Evolutionary conservation across 305 asterid genomes (phyloP), one percentile per base, ranked within the genome.

Genomic region (Plantago lanceolata): DNA sequence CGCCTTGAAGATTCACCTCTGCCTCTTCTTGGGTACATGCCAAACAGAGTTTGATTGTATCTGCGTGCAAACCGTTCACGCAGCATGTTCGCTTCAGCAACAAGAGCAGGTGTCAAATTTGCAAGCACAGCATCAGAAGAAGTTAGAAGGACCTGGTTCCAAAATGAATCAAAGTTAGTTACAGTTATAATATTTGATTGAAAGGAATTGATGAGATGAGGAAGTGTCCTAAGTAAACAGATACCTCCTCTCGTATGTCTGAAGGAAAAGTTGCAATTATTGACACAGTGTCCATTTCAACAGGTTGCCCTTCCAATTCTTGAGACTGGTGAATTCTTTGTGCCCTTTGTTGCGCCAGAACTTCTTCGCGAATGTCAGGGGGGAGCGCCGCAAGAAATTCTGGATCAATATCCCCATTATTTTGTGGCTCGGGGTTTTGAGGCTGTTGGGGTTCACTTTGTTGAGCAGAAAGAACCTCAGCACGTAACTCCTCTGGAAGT

Each of bases 271-370:
- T 92, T 15, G 98, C 98, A 64, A 92, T 92, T 64, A 92, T 92
- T n/a, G 97, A 89, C 71, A 92, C 98, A 0, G 98, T 87, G 72
- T 92, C 98, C 98, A 92, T 92, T 79, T 92, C 98, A 70, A 92
- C 96, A 67, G 98, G 98, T 75, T 92, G 98, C 64, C 96, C 98
- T 70, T 92, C 98, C 78, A 92, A 78, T 76, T 92, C 98, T 48
- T 87, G 97, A 51, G 98, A 76, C 67, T 87, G 98, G 48, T 82
- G 82, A 84, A 82, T 75, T 76, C 96, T 83, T 76, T 92, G 98
- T 19, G 96, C 95, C 79, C 91, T 82, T 76, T 92, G 98, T 68
- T 92, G 98, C 14, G 96, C 93, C 73, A 92, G 74, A 73, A 92
- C 97, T 75, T 92, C 98, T 77, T 89, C 98, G 40, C 98, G 85